phyloP scores from a whole-genome alignment of 2,329 filamentous ascomycete genomes.

The Beauveria sp. region DNA sequence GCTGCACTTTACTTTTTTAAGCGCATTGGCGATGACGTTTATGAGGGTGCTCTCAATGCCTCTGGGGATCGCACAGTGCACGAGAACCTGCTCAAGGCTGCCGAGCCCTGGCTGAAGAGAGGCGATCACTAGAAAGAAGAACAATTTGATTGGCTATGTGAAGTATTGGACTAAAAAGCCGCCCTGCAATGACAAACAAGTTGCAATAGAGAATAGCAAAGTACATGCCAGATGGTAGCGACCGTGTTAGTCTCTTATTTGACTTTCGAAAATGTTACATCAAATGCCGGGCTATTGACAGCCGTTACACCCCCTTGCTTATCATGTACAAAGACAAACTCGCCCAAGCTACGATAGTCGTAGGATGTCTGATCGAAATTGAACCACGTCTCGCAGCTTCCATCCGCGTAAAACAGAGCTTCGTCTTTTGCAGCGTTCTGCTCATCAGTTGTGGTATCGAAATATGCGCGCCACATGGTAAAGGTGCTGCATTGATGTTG shows the following conservation, averaged over 20 bases:
- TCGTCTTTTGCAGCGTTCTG: neutral
- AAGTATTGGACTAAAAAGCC: neutral
- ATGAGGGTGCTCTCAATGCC: conserved; percentile 26
- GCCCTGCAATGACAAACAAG: no score
- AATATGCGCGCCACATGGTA: conserved; percentile 6
- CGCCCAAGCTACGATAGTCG: conserved; percentile 5
- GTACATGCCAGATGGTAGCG: neutral
- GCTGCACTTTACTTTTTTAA: conserved; percentile 37
- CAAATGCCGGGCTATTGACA: conserved; percentile 4
- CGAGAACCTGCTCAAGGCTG: conserved; percentile 30
- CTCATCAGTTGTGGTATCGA: conserved; percentile 3
- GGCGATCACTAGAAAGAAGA: conserved; percentile 23
- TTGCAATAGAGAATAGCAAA: neutral
- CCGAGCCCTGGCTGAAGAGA: conserved; percentile 33
- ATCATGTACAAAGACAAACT: conserved; percentile 8
- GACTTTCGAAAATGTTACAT: conserved; percentile 1
- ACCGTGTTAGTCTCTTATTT: neutral
- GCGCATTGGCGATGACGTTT: conserved; percentile 26
- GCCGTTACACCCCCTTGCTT: neutral
- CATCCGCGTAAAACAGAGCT: conserved; percentile 5
- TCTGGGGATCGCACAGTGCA: conserved; percentile 32
- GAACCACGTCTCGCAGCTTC: conserved; percentile 11
- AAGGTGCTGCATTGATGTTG: neutral
- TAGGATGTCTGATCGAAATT: conserved; percentile 7
- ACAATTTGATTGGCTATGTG: neutral